Base-by-base conservation (phyloP, 129 eudicot species). In the Arctium minus region DNA sequence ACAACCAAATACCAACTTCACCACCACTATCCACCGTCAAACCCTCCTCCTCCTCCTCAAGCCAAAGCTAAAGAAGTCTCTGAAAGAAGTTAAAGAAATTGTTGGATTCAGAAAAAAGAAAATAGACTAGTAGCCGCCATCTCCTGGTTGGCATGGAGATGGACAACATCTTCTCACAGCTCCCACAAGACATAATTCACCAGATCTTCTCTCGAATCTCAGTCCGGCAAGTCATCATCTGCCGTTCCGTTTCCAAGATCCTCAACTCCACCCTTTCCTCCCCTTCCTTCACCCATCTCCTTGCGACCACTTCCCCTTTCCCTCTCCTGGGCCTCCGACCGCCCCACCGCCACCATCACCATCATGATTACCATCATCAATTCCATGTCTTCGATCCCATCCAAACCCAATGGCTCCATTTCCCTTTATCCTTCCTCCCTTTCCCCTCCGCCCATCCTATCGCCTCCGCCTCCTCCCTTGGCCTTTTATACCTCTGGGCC, bases 401-500 rank as follows among this genome's bases (percentile, higher is more conserved):
- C 42, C 1, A 73, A 70, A 32, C 75, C 32, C 85, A 18, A 1
- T 94, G 98, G 98, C 91, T 94, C 79, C 77, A 46, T 12, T 92
- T 94, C 85, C 73, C 90, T 60, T 94, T 94, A 79, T 48, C 90
- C 12, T 94, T 94, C 86, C 94, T 94, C 77, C 97, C 98, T 13
- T 94, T 90, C 86, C 80, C 89, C 70, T 86, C 95, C 62, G 89
- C 81, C 69, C 91, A 89, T 10, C 98, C 98, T 1, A 91, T 94
- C 78, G 90, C 98, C 74, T 87, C 96, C 69, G 89, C 98, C 76
- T 86, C 96, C 70, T 72, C 90, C 13, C 81, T 60, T 60, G 98
- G 98, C 60, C 88, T 92, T 13, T 70, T 94, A 68, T 94, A 94
- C 84, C 92, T 94, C 64, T 95, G 98, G 98, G 97, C 92, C 31